Percentiles rank a stretch among this genome's conserved stretches.
phyloP scores from a whole-genome alignment of 1,284 basidiomycete genomes.

The Calocybe gambosa region DNA sequence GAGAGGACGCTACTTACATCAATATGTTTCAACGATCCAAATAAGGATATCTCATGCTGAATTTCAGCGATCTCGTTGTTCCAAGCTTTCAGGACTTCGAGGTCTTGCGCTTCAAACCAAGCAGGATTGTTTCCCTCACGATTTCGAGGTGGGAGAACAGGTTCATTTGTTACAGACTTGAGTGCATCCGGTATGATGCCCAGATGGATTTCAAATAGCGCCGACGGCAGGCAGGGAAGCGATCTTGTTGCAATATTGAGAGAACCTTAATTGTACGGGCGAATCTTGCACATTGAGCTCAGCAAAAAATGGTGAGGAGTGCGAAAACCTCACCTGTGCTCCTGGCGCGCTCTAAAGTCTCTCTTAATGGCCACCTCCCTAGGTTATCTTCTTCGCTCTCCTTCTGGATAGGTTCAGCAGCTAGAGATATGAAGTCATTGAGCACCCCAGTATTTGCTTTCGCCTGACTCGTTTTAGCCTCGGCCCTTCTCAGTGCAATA shows the following conservation, averaged over 20 bases:
- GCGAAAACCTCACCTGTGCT: slow-evolving; percentile 55
- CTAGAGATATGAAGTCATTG: slow-evolving; percentile 30
- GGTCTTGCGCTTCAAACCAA: slow-evolving; percentile 76
- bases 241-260: slow-evolving; percentile 69
- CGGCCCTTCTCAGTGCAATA: slow-evolving; percentile 68
- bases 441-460: slow-evolving; percentile 22
- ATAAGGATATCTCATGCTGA: slow-evolving; percentile 74
- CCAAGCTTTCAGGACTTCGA: slow-evolving; percentile 66
- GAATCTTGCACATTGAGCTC: slow-evolving; percentile 38
- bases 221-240: slow-evolving; percentile 65
- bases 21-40: slow-evolving; percentile 69
- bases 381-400: slow-evolving; percentile 51
- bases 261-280: slow-evolving; percentile 40
- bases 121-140: slow-evolving; percentile 40
- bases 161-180: slow-evolving; percentile 57
- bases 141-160: slow-evolving; percentile 39
- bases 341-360: slow-evolving; percentile 70
- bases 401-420: slow-evolving; percentile 30
- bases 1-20: slow-evolving; percentile 46
- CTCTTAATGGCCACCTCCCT: slow-evolving; percentile 62
- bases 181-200: slow-evolving; percentile 61
- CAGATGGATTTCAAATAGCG: slow-evolving; percentile 74
- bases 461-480: slow-evolving; percentile 55
- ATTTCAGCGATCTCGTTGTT: slow-evolving; percentile 73
- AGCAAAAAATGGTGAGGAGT: slow-evolving; percentile 28